Evolutionary conservation across 306 rosid species (phyloP), one percentile per base, ranked within the genome.

Genomic region (Neltuma alba): DNA sequence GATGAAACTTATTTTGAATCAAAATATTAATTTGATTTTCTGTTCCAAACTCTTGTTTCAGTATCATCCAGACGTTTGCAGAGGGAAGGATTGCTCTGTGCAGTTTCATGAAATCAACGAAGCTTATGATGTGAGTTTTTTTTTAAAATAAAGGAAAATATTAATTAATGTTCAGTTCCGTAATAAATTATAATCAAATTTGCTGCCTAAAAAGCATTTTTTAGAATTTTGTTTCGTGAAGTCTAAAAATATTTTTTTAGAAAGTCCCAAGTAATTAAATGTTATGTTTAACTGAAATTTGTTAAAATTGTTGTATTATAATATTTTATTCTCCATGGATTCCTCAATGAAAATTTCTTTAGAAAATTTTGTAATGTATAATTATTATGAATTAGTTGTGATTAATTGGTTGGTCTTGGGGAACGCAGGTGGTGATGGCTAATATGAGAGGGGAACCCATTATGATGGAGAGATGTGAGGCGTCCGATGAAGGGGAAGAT

Each of bases 11-110:
- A 9, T 8, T 54, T 21, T 21, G 9, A 9, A 54, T 9, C 4
- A 16, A 67, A 71, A 48, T 50, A 4, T 20, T 50, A 25, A 83
- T 36, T 61, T 30, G 1, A 30, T 60, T 68, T 37, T 6, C n/a
- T 37, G 41, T 37, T 40, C 0, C 1, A 40, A 54, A 2, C 4
- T 9, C 61, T 16, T 72, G 65, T 33, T 84, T 74, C 94, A 95
- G 98, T 95, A 93, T 40, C 99, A 95, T 84, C 98, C 98, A 6
- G 99, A 95, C 8, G 98, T 95, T 1, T 93, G 98, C 74, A 89
- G 87, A 82, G 98, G 94, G 42, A 90, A 9, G 74, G 91, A 91
- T 72, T 91, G 96, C 16, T 89, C 93, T 1, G 99, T 93, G 48
- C 89, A 89, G 71, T 93, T 95, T 88, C 92, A 93, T 52, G 80